Evolutionary conservation across 495 filamentous ascomycete species (phyloP).

Genomic region (Trichocladium uniseriatum): DNA sequence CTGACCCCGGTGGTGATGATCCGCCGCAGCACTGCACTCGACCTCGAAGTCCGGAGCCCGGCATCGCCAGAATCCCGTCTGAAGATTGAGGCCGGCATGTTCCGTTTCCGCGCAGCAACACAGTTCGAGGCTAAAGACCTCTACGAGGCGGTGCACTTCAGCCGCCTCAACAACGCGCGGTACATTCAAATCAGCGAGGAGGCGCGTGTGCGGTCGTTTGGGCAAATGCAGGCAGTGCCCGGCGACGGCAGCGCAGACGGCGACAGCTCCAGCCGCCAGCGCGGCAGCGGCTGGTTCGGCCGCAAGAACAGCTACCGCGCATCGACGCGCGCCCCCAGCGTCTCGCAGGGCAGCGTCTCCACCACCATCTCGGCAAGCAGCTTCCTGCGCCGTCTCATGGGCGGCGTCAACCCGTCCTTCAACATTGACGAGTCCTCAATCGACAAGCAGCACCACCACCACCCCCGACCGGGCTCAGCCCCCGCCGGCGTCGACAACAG

Average conservation of each 20-base stretch:
- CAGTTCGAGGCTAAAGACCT: conserved; percentile 68
- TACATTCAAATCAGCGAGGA: conserved; percentile 71
- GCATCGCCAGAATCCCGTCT: conserved; percentile 63
- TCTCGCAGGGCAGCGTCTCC: conserved; percentile 36
- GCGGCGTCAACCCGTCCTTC: conserved; percentile 52
- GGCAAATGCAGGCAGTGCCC: conserved; percentile 26
- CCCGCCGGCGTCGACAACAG: conserved; percentile 41
- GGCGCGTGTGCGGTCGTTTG: conserved; percentile 42
- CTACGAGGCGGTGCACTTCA: conserved; percentile 73
- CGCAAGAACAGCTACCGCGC: conserved; percentile 52
- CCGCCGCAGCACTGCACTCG: conserved; percentile 78
- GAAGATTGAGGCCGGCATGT: conserved; percentile 57
- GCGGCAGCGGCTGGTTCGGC: conserved; percentile 46
- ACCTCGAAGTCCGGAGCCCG: conserved; percentile 85
- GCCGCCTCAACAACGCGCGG: conserved; percentile 77
- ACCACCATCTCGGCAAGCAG: conserved; percentile 62
- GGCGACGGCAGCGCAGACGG: conserved; percentile 32
- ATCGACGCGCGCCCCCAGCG: conserved; percentile 42
- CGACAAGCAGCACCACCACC: conserved; percentile 28
- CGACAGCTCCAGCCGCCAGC: conserved; percentile 28
- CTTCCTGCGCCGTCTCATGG: conserved; percentile 52
- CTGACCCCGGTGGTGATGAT: conserved; percentile 84
- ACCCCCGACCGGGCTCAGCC: conserved; percentile 29
- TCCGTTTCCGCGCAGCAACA: conserved; percentile 67
- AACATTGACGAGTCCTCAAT: conserved; percentile 58